Evolutionary conservation across 2,329 filamentous ascomycete genomes (phyloP), one percentile per base, ranked within the genome.

Genomic region (Phyllosticta citribraziliensis): DNA sequence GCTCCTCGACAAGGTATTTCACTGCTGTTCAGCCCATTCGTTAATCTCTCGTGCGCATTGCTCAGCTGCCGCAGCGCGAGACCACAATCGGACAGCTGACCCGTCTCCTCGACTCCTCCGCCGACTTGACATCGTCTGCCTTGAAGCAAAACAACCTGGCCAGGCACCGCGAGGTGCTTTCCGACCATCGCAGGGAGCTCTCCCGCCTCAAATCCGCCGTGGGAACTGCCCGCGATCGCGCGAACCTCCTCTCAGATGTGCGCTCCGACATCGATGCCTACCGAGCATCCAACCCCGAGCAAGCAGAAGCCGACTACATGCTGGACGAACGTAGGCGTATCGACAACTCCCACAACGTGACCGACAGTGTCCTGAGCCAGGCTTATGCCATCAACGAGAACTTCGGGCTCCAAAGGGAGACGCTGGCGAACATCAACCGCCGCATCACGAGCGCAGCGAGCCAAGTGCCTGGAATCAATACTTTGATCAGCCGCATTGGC

Each of bases 91-190:
- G 81, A 63, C 91, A 97, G 75, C 88, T 99, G 61, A 80, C 86
- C 66, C 89, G 93, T 62, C 86, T 97, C 59, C 88, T 97, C 67
- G 93, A 97, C 78, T 96, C 92, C 61, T 93, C 97, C 81, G 85
- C 91, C 22, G 82, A 87, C 61, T 84, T 95, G 63, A 91, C 89
- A 57, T 87, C 91, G 53, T 97, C 93, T 47, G 91, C 92, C 61
- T 83, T 96, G n/a, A 97, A 97, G 77, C 92, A 96, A 70, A 96
- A 93, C 78, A 97, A 97, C 73, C 86, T 99, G 47, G 83, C 89
- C 63, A 88, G 96, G 30, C 90, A 97, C 68, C 89, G 90, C 66
- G 92, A 96, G 78, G 88, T 97, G 72, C 86, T 97, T 17, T 79
- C 85, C 47, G 89, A 96, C 72, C 93, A 99, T 78, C 86, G 87